Conservation (phyloP, 106 monocot genomes). For the Amphibolis antarctica region DNA sequence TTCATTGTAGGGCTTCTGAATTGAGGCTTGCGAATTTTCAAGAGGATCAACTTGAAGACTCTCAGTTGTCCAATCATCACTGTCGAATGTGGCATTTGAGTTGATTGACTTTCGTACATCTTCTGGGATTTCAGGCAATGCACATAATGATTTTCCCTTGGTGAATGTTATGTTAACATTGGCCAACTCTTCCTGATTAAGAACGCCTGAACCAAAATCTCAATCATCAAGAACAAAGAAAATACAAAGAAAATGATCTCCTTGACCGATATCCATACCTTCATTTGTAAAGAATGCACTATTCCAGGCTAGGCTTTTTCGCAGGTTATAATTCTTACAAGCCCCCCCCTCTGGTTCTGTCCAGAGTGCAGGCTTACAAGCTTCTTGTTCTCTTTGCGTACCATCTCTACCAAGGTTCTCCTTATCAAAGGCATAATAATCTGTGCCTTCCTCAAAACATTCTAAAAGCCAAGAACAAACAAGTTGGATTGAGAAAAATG, state of each 20-base stretch:
- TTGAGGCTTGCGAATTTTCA: slow-evolving; percentile 50
- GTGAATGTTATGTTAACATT: slow-evolving; percentile 42
- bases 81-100: slow-evolving; percentile 50
- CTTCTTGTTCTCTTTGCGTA: slow-evolving; percentile 7
- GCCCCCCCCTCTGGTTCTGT: slow-evolving; percentile 6
- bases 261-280: slow-evolving; percentile 8
- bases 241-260: not conserved
- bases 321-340: slow-evolving; percentile 17
- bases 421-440: not conserved
- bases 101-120: slow-evolving; percentile 46
- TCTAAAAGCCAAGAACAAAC: not conserved
- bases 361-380: slow-evolving; percentile 4
- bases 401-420: not conserved
- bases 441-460: not conserved
- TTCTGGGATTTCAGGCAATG: slow-evolving; percentile 49
- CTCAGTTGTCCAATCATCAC: slow-evolving; percentile 42
- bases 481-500: too few species aligned
- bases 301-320: slow-evolving; percentile 36
- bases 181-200: slow-evolving; percentile 68
- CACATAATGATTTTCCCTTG: slow-evolving; percentile 14
- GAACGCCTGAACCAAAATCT: slow-evolving; percentile 40
- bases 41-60: slow-evolving; percentile 47
- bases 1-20: slow-evolving; percentile 21
- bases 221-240: not conserved
- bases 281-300: slow-evolving; percentile 22